Evolutionary conservation across 192 early-diverging fungal species (phyloP).

Genomic region (Chytriomyces hyalinus): DNA sequence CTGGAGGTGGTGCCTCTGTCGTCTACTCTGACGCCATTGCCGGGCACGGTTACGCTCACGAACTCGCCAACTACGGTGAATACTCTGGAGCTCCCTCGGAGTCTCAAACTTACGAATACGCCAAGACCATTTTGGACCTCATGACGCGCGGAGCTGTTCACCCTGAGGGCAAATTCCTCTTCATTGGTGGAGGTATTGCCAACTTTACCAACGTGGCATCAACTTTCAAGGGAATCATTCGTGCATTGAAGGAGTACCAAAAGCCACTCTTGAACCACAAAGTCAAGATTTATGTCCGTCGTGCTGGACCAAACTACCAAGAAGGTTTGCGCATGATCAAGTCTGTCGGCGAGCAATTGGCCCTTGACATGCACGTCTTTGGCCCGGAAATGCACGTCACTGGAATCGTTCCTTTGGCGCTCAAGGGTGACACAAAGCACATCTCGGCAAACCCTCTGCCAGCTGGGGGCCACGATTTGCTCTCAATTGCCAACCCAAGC

Average conservation of each 20-base stretch:
- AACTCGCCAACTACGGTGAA: slow-evolving; percentile 99
- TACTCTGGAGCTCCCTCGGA: slow-evolving; percentile 99
- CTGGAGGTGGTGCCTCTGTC: slow-evolving; percentile 98
- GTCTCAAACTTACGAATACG: slow-evolving; percentile 98
- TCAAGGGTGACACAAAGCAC: slow-evolving; percentile 70
- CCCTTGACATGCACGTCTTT: slow-evolving; percentile 92
- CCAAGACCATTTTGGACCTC: slow-evolving; percentile 96
- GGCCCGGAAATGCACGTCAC: slow-evolving; percentile 98
- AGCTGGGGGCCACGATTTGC: slow-evolving; percentile 27
- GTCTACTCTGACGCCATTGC: slow-evolving; percentile 99
- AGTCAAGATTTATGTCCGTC: slow-evolving; percentile 94
- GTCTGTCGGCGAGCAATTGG: slow-evolving; percentile 88
- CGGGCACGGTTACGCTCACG: slow-evolving; percentile 89
- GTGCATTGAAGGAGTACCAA: slow-evolving; percentile 91
- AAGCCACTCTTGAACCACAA: slow-evolving; percentile 83
- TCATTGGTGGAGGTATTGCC: slow-evolving; percentile 99
- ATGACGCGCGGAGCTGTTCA: slow-evolving; percentile 90
- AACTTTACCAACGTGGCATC: slow-evolving; percentile 99
- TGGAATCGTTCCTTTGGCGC: slow-evolving; percentile 95
- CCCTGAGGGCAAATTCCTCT: slow-evolving; percentile 93
- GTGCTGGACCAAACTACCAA: slow-evolving; percentile 99
- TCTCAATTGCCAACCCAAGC: slow-evolving; percentile 32
- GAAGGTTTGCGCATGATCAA: slow-evolving; percentile 97
- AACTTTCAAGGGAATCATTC: slow-evolving; percentile 99
- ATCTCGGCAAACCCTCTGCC: slow-evolving; percentile 26